These are phyloP conservation scores for Verbascum thapsus DNA, from an alignment of 257 asterid genomes.

Conservation along the genomic window DNA sequence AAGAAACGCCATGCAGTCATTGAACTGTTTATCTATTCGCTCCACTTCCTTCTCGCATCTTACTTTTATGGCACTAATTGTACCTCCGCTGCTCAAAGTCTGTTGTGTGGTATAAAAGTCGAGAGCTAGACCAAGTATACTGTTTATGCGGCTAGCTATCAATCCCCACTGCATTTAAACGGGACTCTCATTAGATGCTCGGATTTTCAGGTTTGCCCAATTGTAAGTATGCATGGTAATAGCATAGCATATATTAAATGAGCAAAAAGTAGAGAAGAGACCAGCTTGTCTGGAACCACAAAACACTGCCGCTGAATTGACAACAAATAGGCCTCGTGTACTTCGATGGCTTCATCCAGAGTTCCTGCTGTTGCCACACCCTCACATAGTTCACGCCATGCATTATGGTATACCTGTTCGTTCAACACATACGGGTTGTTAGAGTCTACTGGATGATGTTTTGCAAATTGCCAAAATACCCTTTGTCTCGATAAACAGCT, in stretches of 20 bases:
- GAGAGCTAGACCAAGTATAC: constrained; percentile 82
- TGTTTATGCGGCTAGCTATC: constrained; percentile 94
- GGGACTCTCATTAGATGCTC: constrained; percentile 12
- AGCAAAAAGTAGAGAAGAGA: constrained; percentile 32
- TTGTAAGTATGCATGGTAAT: constrained; percentile 3
- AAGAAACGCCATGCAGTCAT: constrained; percentile 94
- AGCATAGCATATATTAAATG: constrained; percentile 1
- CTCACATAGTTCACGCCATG: constrained; percentile 96
- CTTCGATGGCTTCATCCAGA: constrained; percentile 92
- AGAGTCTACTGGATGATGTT: constrained; percentile 17
- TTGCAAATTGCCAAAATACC: too few species aligned
- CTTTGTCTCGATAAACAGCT: too few species aligned
- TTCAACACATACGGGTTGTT: constrained; percentile 30
- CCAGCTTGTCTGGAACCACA: constrained; percentile 98
- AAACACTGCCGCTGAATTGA: constrained; percentile 91
- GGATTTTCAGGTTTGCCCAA: constrained; percentile 21
- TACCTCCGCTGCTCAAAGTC: constrained; percentile 68
- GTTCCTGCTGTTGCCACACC: constrained; percentile 87
- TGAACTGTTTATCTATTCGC: constrained; percentile 85
- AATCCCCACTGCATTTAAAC: constrained; percentile 69
- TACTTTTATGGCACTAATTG: constrained; percentile 69
- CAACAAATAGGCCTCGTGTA: constrained; percentile 84
- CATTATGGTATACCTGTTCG: constrained; percentile 91
- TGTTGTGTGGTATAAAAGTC: constrained; percentile 82
- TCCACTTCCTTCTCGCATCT: constrained; percentile 88